Evolutionary conservation across 176 grass and related monocot genomes (phyloP).

Genomic region (Carex cristatella): DNA sequence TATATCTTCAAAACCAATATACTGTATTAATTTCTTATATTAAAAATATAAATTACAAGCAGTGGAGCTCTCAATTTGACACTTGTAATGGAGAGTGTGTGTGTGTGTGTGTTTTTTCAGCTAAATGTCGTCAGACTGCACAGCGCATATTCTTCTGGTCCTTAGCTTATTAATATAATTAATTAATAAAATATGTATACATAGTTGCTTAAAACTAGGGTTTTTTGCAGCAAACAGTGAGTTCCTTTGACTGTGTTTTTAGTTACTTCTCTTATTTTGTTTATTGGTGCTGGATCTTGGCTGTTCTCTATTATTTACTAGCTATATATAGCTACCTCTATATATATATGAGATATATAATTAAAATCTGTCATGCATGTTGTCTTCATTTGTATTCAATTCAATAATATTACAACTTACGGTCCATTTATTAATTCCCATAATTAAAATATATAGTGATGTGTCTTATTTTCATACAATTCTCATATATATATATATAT

Average conservation of each 20-base stretch:
- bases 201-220: conserved; percentile 48
- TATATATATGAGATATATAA: no score
- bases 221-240: conserved; percentile 30
- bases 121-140: conserved; percentile 22
- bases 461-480: background rate
- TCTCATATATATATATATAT: background rate
- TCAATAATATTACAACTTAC: background rate
- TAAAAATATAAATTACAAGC: background rate
- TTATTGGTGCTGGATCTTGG: conserved; percentile 30
- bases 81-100: background rate
- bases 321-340: no score
- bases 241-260: conserved; percentile 20
- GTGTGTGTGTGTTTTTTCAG: background rate
- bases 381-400: background rate
- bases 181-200: conserved; percentile 30
- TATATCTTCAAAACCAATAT: background rate
- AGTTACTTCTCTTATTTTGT: background rate
- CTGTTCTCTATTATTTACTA: background rate
- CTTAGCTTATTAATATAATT: conserved; percentile 8
- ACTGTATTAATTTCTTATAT: background rate
- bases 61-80: conserved; percentile 15
- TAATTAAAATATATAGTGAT: background rate
- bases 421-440: conserved; percentile 12
- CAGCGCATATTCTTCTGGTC: conserved; percentile 22
- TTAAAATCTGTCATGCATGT: no score